phyloP scores from a whole-genome alignment of 2,329 filamentous ascomycete genomes.

The Hymenoscyphus fructigenus region DNA sequence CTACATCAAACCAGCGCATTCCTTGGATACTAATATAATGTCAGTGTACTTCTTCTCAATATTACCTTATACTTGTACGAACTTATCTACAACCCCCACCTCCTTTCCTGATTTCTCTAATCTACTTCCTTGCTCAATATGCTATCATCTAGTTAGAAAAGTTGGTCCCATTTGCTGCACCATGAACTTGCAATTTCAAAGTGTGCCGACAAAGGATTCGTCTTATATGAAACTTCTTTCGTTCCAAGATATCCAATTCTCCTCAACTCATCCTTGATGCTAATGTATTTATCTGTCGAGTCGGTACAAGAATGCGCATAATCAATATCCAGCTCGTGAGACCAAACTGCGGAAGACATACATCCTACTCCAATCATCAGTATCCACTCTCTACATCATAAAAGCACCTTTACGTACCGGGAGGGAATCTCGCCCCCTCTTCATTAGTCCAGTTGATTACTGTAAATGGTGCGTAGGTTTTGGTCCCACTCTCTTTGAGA shows the following conservation, averaged over 20 bases:
- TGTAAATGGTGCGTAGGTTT: constrained; percentile 66
- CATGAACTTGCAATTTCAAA: constrained; percentile 57
- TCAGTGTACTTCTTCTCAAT: background rate
- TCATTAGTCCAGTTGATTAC: constrained; percentile 44
- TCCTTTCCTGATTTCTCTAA: constrained; percentile 62
- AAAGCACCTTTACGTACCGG: background rate
- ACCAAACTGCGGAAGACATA: constrained; percentile 73
- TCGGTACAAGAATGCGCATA: constrained; percentile 60
- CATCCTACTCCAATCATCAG: constrained; percentile 57
- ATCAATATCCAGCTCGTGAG: constrained; percentile 60
- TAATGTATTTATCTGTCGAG: constrained; percentile 46
- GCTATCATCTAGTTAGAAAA: constrained; percentile 34
- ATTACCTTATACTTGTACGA: background rate
- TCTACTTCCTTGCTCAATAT: constrained; percentile 76
- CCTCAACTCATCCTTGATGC: constrained; percentile 53
- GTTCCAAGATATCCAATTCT: constrained; percentile 68
- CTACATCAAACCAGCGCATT: constrained; percentile 70
- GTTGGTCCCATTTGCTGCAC: background rate
- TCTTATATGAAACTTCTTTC: constrained; percentile 52
- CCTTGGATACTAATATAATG: constrained; percentile 56
- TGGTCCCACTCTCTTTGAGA: constrained; percentile 62
- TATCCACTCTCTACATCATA: background rate
- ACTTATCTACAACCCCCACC: constrained; percentile 65
- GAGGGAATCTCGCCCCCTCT: constrained; percentile 65
- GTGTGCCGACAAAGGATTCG: constrained; percentile 66